These are phyloP conservation scores for Phytophthora megakarya DNA, from an alignment of 352 stramenopile genomes.

Conservation along the genomic window DNA sequence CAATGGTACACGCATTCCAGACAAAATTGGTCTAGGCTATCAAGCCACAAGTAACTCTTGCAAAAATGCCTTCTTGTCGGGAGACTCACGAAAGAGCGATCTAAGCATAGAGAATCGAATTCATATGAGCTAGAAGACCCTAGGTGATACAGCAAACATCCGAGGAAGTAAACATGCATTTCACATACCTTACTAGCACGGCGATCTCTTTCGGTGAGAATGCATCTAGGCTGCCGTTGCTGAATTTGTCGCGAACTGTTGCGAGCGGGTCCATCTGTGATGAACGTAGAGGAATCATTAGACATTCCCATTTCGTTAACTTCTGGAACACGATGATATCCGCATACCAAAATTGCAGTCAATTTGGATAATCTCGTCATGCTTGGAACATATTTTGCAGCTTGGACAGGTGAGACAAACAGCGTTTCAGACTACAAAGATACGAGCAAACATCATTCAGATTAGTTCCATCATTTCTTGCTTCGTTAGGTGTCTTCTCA, in stretches of 20 bases:
- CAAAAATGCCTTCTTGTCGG: slow-evolving; percentile 56
- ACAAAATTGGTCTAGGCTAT: slow-evolving; percentile 1
- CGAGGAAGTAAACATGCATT: background rate
- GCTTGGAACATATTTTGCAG: slow-evolving; percentile 53
- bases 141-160: background rate
- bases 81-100: slow-evolving; percentile 67
- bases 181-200: slow-evolving; percentile 55
- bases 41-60: slow-evolving; percentile 28
- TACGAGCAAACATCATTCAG: background rate
- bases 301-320: background rate
- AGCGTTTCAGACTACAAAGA: slow-evolving; percentile 44
- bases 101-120: slow-evolving; percentile 31
- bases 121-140: background rate
- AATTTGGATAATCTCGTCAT: slow-evolving; percentile 61
- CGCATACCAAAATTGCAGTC: slow-evolving; percentile 49
- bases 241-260: slow-evolving; percentile 65
- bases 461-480: too few relatives aligned
- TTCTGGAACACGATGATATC: background rate
- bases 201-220: slow-evolving; percentile 54
- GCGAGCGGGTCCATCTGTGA: slow-evolving; percentile 59
- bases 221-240: slow-evolving; percentile 40
- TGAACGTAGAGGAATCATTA: slow-evolving; percentile 3
- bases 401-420: slow-evolving; percentile 58
- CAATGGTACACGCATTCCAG: too few relatives aligned
- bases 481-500: slow-evolving; percentile 14